Percentiles rank a stretch among this genome's conserved stretches.
Evolutionary conservation across 2,329 filamentous ascomycete genomes (phyloP).

Genomic region (Aspergillus sp.): DNA sequence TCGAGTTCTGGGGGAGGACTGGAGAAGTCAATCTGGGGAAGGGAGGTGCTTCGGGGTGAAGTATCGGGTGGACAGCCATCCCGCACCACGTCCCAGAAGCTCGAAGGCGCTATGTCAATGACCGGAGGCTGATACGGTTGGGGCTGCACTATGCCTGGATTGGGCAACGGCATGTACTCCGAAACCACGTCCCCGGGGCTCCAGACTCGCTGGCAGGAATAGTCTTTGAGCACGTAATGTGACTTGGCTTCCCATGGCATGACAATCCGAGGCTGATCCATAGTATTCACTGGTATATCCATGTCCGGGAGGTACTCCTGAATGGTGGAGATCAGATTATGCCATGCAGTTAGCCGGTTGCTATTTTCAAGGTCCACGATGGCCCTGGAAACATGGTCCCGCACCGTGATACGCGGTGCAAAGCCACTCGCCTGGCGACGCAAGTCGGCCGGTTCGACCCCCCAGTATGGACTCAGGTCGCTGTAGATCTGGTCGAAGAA

Average conservation of each 20-base stretch:
- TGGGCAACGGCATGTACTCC: constrained; percentile 14
- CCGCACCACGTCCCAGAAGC: constrained; percentile 45
- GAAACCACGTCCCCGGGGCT: not conserved
- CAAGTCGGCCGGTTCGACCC: constrained; percentile 41
- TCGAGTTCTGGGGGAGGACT: constrained; percentile 19
- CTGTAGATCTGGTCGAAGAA: constrained; percentile 54
- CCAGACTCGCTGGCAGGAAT: constrained; percentile 12
- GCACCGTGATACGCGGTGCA: constrained; percentile 39
- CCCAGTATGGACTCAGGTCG: constrained; percentile 53
- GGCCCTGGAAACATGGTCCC: constrained; percentile 37
- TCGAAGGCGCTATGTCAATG: constrained; percentile 11
- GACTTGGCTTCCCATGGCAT: constrained; percentile 49
- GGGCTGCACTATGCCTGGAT: constrained; percentile 3
- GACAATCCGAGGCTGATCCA: constrained; percentile 51
- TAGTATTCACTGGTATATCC: constrained; percentile 49
- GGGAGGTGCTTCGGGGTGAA: constrained; percentile 18
- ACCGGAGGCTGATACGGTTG: constrained; percentile 10
- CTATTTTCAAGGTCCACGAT: constrained; percentile 26
- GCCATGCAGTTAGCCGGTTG: constrained; percentile 44
- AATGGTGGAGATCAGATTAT: constrained; percentile 40
- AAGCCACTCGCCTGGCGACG: constrained; percentile 41
- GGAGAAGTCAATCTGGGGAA: constrained; percentile 36
- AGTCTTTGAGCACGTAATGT: constrained; percentile 36
- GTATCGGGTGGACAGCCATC: constrained; percentile 36
- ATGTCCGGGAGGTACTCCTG: constrained; percentile 44